Conservation (phyloP, 345 rosid species). For the Pugionium cornutum region DNA sequence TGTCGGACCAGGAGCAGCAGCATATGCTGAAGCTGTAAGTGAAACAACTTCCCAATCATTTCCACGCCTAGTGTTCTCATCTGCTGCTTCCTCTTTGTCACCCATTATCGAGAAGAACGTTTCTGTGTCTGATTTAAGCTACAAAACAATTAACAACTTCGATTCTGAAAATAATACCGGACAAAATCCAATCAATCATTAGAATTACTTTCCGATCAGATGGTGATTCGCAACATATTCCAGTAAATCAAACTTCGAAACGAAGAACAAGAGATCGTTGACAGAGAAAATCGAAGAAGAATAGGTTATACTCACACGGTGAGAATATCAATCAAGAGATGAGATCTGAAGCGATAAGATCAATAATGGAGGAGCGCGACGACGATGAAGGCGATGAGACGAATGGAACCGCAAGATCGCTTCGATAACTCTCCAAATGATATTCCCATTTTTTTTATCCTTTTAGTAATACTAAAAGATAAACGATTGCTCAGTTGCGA, state of each 20-base stretch:
- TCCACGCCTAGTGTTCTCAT: constrained; percentile 49
- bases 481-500: too few species aligned
- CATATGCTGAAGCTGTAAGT: constrained; percentile 87
- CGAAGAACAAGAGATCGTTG: not conserved
- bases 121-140: not conserved
- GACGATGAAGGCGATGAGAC: constrained; percentile 11
- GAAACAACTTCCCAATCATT: constrained; percentile 95
- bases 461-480: too few species aligned
- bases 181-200: too few species aligned
- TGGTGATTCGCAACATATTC: too few species aligned
- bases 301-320: constrained; percentile 13
- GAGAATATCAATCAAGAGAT: not conserved
- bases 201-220: too few species aligned
- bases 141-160: too few species aligned
- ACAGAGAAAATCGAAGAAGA: constrained; percentile 13
- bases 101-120: constrained; percentile 44
- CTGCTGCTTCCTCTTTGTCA: constrained; percentile 48
- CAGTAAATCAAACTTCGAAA: too few species aligned
- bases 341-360: constrained; percentile 29
- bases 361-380: constrained; percentile 6
- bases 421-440: too few species aligned
- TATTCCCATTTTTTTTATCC: too few species aligned
- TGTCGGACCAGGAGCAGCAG: constrained; percentile 80
- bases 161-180: too few species aligned
- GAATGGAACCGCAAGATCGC: not conserved